Conservation (phyloP, 108 stramenopile genomes). For the Pseudonitzschia pungens region DNA sequence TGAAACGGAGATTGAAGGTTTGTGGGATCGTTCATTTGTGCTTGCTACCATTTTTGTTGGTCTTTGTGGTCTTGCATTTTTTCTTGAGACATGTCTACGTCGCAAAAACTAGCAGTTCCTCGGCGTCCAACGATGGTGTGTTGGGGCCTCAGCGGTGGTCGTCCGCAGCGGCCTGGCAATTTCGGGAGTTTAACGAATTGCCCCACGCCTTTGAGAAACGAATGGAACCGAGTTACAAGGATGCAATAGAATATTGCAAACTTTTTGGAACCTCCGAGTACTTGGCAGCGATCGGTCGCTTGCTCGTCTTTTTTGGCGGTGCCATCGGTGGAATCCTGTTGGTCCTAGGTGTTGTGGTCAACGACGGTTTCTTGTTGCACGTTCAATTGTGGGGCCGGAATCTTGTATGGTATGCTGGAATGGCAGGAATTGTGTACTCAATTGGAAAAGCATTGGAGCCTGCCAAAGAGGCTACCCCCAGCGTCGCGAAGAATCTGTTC, state of each 20-base stretch:
- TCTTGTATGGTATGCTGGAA: slow-evolving; percentile 90
- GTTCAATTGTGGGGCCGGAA: slow-evolving; percentile 91
- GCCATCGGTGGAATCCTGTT: slow-evolving; percentile 90
- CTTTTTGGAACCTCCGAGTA: slow-evolving; percentile 84
- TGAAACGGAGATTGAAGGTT: slow-evolving; percentile 74
- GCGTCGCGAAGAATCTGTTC: slow-evolving; percentile 58
- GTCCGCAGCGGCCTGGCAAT: slow-evolving; percentile 80
- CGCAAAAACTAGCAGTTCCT: slow-evolving; percentile 78
- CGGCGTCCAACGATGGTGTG: slow-evolving; percentile 38
- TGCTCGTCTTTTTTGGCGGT: slow-evolving; percentile 90
- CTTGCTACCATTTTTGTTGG: slow-evolving; percentile 90
- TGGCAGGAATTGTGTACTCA: slow-evolving; percentile 80
- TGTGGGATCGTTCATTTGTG: slow-evolving; percentile 90
- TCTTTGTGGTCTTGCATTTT: slow-evolving; percentile 93
- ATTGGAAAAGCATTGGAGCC: slow-evolving; percentile 75
- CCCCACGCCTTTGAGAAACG: slow-evolving; percentile 89
- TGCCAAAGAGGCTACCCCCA: slow-evolving; percentile 48
- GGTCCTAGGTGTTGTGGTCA: slow-evolving; percentile 77
- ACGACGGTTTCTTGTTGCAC: slow-evolving; percentile 93
- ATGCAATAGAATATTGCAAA: slow-evolving; percentile 82
- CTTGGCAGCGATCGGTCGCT: slow-evolving; percentile 66
- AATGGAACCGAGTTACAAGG: slow-evolving; percentile 79
- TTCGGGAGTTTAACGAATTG: slow-evolving; percentile 97
- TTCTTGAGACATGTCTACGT: slow-evolving; percentile 94
- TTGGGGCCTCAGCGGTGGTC: slow-evolving; percentile 95